Base-by-base conservation (phyloP, 2,329 filamentous ascomycete genomes). In the Fusarium tupiense region DNA sequence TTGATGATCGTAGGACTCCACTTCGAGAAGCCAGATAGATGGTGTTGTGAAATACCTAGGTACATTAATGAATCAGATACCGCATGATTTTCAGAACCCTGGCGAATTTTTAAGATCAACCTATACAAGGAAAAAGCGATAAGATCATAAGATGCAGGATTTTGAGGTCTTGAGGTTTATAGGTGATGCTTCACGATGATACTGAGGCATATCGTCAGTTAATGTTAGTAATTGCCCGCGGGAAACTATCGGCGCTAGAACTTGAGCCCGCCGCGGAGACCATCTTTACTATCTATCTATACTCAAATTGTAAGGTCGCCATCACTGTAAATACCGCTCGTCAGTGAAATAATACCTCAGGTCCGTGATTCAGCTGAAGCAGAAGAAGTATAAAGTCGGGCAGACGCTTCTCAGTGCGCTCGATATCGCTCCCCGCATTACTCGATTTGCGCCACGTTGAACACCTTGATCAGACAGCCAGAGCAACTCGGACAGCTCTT, bases 171-270 rank as follows among this genome's bases (percentile, higher is more conserved):
- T 12, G 1, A 31, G 2, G 9, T 5, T 8, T 19, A 16, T 20
- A 31, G 16, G 13, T 54, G 17, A 41, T 41, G 22, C 33, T 43
- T n/a, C 31, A 33, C 17, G 43, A 29, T 20, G 8, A 37, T 52
- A 14, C 40, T 60, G 43, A 38, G 57, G 43, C 26, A 52, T 24
- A 43, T 38, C 33, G 33, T 20, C 26, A 40, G 8, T 38, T 52
- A 16, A 19, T 52, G 19, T 68, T 68, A 40, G 61, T 40, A 47
- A 47, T 63, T 46, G 40, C 22, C 67, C 67, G 40, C 67, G 47
- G 52, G 19, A 31, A 69, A 69, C 37, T 43, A 49, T 37, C 53
- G 53, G 67, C 41, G 43, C 47, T 56, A 70, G 33, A 46, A 31
- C 38, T 66, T 58, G 59, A 41, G 26, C 24, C 67, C 67, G 67